phyloP scores from a whole-genome alignment of 306 rosid genomes.

The Sechiopsis laciniata region DNA sequence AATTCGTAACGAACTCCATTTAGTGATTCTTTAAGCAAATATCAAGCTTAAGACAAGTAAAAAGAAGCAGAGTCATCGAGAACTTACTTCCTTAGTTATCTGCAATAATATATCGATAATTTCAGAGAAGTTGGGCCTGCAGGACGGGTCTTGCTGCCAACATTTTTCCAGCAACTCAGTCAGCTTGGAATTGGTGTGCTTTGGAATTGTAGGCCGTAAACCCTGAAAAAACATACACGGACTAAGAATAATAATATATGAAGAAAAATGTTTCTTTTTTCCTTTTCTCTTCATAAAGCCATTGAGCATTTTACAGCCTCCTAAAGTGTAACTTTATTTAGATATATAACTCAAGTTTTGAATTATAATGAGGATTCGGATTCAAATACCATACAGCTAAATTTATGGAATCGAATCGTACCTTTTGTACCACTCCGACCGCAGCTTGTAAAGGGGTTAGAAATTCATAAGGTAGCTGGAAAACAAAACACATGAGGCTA shows the following conservation, averaged over 20 bases:
- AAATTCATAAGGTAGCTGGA: slow-evolving; percentile 88
- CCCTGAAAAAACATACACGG: slow-evolving; percentile 42
- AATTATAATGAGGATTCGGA: too few relatives aligned
- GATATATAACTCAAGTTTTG: too few relatives aligned
- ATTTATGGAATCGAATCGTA: slow-evolving; percentile 26
- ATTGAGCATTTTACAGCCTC: too few relatives aligned
- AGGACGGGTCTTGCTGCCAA: slow-evolving; percentile 84
- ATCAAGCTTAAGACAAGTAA: not conserved
- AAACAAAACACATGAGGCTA: slow-evolving; percentile 24
- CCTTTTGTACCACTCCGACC: slow-evolving; percentile 94
- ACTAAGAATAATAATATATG: too few relatives aligned
- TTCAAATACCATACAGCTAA: slow-evolving; percentile 12
- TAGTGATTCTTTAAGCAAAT: not conserved
- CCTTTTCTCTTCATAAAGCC: too few relatives aligned
- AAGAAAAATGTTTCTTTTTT: too few relatives aligned
- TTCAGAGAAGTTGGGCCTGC: slow-evolving; percentile 77
- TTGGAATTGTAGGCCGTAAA: slow-evolving; percentile 78
- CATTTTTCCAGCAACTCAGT: slow-evolving; percentile 71
- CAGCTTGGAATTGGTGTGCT: slow-evolving; percentile 72
- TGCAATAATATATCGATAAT: slow-evolving; percentile 63
- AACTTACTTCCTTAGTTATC: slow-evolving; percentile 59
- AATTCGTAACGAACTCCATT: too few relatives aligned
- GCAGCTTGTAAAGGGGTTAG: slow-evolving; percentile 97
- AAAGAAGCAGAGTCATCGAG: not conserved
- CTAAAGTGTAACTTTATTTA: too few relatives aligned